A percentile compares a stretch with the other conserved stretches of the same genome.
phyloP scores from a whole-genome alignment of 805 yeast genomes.

The Jamesozyma rosinii region DNA sequence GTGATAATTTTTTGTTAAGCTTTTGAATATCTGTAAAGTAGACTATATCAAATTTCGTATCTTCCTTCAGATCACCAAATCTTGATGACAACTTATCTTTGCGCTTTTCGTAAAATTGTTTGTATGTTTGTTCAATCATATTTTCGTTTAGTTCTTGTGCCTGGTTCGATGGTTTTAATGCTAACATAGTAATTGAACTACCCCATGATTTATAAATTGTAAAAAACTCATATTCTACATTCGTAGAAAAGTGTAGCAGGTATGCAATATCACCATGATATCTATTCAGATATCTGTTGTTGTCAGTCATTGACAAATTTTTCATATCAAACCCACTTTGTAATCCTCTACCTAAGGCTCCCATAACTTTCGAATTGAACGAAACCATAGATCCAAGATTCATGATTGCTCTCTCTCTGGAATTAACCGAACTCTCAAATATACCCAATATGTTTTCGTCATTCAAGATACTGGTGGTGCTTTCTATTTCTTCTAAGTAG shows the following conservation, averaged over 20 bases:
- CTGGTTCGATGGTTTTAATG: conserved; percentile 56
- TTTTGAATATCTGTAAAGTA: conserved; percentile 48
- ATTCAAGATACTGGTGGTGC: conserved; percentile 54
- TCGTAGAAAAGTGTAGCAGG: conserved; percentile 58
- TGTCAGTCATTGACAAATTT: conserved; percentile 40
- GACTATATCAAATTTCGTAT: conserved; percentile 44
- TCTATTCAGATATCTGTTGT: conserved; percentile 44
- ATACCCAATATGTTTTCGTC: conserved; percentile 54
- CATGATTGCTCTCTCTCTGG: conserved; percentile 67
- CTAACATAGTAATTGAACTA: conserved; percentile 39
- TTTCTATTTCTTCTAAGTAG: conserved; percentile 46
- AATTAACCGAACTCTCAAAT: conserved; percentile 63
- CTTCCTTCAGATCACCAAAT: conserved; percentile 44
- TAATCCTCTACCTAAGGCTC: conserved; percentile 76
- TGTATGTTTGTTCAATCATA: conserved; percentile 42
- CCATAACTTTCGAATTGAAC: conserved; percentile 63
- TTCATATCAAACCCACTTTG: conserved; percentile 72
- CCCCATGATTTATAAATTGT: conserved; percentile 60
- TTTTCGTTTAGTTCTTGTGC: conserved; percentile 41
- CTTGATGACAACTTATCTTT: conserved; percentile 37
- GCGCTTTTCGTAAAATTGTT: conserved; percentile 43
- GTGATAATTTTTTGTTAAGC: conserved; percentile 50
- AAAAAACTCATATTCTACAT: conserved; percentile 62
- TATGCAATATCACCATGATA: conserved; percentile 53
- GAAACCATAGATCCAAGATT: conserved; percentile 66